Evolutionary conservation across 2,329 filamentous ascomycete genomes (phyloP), one percentile per base, ranked within the genome.

Genomic region (Fusarium subglutinans): DNA sequence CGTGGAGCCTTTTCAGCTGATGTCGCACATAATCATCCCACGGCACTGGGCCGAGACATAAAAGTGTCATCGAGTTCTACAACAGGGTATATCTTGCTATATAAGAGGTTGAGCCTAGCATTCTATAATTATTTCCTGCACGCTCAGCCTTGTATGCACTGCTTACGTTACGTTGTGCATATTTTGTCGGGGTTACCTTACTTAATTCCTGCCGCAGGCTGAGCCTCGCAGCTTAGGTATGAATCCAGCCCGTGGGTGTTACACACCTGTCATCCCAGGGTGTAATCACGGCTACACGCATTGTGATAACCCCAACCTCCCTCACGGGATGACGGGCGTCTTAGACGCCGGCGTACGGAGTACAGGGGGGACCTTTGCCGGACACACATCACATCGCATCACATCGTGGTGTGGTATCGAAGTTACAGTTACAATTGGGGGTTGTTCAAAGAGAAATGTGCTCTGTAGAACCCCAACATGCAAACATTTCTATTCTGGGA

Each of bases 201-300:
- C 62, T 61, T 61, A 64, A 70, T 50, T 43, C 43, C 43, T 43
- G 26, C 54, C 28, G 53, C 28, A 59, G 40, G 44, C 68, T 58
- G 38, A 70, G 68, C 68, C 61, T 71, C 69, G 61, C 67, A 66
- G 67, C 66, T 71, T 74, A 48, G 57, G 66, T 68, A 74, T 61
- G 55, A 71, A 74, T 68, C 40, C 41, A 68, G 71, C 22, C 28
- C 18, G 38, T 43, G 38, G 12, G 33, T 38, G 67, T 73, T 73
- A 69, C 72, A 74, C 55, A n/a, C 33, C 51, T 56, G 67, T 45
- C 69, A 71, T 61, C 47, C 48, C 33, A 54, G 45, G 44, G 15
- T 38, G 30, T 44, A 24, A 47, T 44, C 35, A 59, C 55, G 66
- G 66, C 24, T 70, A 44, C 11, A 50, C 38, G 51, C 56, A 63